A percentile compares a stretch with the other conserved stretches of the same genome.
Evolutionary conservation across 805 yeast species (phyloP).

Genomic region (Blastobotrys chiropterorum): DNA sequence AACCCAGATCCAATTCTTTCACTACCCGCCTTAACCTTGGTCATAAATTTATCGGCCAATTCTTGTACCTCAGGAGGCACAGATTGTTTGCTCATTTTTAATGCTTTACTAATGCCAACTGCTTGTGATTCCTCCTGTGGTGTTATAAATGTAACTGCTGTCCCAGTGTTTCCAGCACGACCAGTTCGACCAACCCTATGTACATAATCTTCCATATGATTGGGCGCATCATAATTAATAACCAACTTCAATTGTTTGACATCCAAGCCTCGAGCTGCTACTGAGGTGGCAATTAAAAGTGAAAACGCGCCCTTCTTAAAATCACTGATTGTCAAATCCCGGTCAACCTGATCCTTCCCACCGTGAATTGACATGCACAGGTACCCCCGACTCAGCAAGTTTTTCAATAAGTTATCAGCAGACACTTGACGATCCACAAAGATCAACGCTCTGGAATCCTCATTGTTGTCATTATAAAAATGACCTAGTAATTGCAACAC

Average conservation of each 20-base stretch:
- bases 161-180: constrained; percentile 76
- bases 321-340: constrained; percentile 65
- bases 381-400: constrained; percentile 47
- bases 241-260: constrained; percentile 82
- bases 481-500: constrained; percentile 52
- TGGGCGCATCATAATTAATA: constrained; percentile 75
- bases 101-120: constrained; percentile 62
- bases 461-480: constrained; percentile 29
- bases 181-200: constrained; percentile 97
- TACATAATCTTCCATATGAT: constrained; percentile 89
- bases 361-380: constrained; percentile 77
- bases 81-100: constrained; percentile 49
- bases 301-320: constrained; percentile 54
- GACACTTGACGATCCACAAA: constrained; percentile 86
- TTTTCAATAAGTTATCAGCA: constrained; percentile 65
- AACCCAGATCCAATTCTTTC: constrained; percentile 68
- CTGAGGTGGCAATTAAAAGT: constrained; percentile 82
- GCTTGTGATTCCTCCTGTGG: constrained; percentile 58
- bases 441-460: constrained; percentile 46
- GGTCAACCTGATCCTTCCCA: constrained; percentile 80
- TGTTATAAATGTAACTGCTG: constrained; percentile 66
- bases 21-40: constrained; percentile 60
- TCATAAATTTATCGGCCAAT: constrained; percentile 51
- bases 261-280: constrained; percentile 92
- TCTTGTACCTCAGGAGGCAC: constrained; percentile 46